Evolutionary conservation across 306 rosid genomes (phyloP).

Genomic region (Rubus idaeus): DNA sequence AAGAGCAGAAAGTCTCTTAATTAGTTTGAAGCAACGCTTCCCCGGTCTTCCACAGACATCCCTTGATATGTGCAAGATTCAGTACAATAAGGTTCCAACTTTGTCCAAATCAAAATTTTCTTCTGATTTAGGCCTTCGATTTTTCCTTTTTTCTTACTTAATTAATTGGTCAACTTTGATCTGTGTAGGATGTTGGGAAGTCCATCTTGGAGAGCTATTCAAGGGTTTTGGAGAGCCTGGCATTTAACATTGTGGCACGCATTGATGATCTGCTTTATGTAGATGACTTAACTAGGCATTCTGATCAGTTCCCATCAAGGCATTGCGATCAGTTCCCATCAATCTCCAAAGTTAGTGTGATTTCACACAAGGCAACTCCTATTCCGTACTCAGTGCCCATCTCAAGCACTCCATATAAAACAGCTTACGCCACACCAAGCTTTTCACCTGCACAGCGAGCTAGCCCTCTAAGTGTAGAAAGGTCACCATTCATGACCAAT

Average conservation of each 20-base stretch:
- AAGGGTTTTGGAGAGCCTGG: conserved; percentile 84
- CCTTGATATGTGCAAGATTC: conserved; percentile 91
- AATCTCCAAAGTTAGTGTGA: conserved; percentile 62
- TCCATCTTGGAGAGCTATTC: conserved; percentile 96
- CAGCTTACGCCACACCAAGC: conserved; percentile 68
- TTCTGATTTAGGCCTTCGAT: neutral
- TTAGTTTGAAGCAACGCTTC: conserved; percentile 82
- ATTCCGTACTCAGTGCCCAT: conserved; percentile 49
- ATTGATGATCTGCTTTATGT: conserved; percentile 88
- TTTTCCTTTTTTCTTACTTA: neutral
- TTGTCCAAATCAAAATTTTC: neutral
- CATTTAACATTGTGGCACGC: conserved; percentile 78
- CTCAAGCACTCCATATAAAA: conserved; percentile 70
- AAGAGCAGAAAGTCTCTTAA: conserved; percentile 80
- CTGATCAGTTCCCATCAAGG: conserved; percentile 58
- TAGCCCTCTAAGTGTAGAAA: conserved; percentile 55
- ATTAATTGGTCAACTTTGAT: neutral
- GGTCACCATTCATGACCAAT: conserved; percentile 47
- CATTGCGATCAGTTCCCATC: conserved; percentile 59
- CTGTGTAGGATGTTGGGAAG: conserved; percentile 80
- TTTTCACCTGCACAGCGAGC: conserved; percentile 58
- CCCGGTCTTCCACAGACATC: conserved; percentile 92
- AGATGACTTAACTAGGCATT: conserved; percentile 73
- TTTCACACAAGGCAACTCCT: conserved; percentile 61
- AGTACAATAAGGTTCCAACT: conserved; percentile 73